A percentile compares a stretch with the other conserved stretches of the same genome.
phyloP scores from a whole-genome alignment of 1,284 basidiomycete genomes.

The Marasmius tenuissimus region DNA sequence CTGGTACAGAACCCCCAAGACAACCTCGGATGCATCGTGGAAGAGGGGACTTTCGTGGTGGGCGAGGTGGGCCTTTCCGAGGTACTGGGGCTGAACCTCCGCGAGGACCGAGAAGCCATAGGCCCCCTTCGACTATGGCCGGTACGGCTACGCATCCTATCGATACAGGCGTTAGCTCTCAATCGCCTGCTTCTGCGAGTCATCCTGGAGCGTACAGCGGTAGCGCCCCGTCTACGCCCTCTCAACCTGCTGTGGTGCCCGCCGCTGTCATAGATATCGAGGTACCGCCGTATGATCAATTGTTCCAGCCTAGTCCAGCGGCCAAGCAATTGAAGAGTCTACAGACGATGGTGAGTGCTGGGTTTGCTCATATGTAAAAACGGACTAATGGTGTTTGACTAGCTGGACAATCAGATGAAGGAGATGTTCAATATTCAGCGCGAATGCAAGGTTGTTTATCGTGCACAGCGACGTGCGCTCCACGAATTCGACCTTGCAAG shows the following conservation, averaged over 20 bases:
- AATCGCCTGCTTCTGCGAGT: neutral
- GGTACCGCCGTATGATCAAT: neutral
- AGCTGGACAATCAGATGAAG: neutral
- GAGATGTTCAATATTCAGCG: neutral
- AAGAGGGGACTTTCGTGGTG: constrained; percentile 3
- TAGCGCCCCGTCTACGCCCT: neutral
- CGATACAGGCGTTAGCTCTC: neutral
- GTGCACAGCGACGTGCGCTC: neutral
- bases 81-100: neutral
- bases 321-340: neutral
- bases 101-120: neutral
- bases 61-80: neutral
- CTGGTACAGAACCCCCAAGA: neutral
- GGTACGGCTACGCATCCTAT: neutral
- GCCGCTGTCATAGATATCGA: neutral
- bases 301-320: neutral
- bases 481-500: neutral
- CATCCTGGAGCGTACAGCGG: neutral
- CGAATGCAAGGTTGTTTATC: neutral
- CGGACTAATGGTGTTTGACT: neutral
- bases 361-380: neutral
- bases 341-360: neutral
- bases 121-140: neutral
- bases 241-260: neutral
- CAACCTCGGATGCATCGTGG: constrained; percentile 1